phyloP scores from a whole-genome alignment of 768 basidiomycete species.

The Lactarius indigo region DNA sequence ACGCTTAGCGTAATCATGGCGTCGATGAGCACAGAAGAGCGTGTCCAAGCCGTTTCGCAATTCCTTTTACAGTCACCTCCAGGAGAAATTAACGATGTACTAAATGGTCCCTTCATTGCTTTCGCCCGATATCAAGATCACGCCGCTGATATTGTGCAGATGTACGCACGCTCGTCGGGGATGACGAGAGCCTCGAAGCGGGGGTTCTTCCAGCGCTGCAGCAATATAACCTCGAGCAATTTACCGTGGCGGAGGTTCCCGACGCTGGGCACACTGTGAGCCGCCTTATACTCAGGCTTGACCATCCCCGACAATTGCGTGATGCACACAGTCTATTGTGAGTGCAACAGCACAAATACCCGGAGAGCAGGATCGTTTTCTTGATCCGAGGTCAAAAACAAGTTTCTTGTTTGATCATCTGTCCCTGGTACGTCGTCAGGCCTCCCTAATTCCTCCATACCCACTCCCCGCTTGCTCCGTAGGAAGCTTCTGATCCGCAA shows the following conservation, averaged over 20 bases:
- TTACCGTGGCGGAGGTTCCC: constrained; percentile 83
- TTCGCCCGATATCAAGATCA: neutral
- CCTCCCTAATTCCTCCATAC: neutral
- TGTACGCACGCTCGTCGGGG: constrained; percentile 82
- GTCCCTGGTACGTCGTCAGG: constrained; percentile 56
- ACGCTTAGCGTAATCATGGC: neutral
- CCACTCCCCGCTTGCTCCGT: neutral
- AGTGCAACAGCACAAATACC: constrained; percentile 64
- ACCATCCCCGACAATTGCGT: neutral
- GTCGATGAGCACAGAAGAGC: constrained; percentile 57
- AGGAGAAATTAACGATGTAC: constrained; percentile 94
- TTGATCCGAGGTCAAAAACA: constrained; percentile 77
- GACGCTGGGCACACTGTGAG: constrained; percentile 71
- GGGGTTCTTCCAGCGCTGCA: constrained; percentile 74
- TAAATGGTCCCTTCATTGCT: constrained; percentile 58
- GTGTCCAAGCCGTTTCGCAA: constrained; percentile 66
- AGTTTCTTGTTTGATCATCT: constrained; percentile 86
- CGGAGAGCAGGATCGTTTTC: constrained; percentile 62
- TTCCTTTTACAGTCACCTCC: constrained; percentile 91
- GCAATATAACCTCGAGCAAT: constrained; percentile 86
- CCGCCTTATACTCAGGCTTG: constrained; percentile 8
- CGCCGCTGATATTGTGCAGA: constrained; percentile 45
- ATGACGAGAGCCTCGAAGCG: constrained; percentile 79
- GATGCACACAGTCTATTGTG: constrained; percentile 65
- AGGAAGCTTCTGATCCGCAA: constrained; percentile 79